Percentiles rank a stretch among this genome's conserved stretches.
Conservation (phyloP, 1,284 basidiomycete species). For the Salmacisia buchloeana region DNA sequence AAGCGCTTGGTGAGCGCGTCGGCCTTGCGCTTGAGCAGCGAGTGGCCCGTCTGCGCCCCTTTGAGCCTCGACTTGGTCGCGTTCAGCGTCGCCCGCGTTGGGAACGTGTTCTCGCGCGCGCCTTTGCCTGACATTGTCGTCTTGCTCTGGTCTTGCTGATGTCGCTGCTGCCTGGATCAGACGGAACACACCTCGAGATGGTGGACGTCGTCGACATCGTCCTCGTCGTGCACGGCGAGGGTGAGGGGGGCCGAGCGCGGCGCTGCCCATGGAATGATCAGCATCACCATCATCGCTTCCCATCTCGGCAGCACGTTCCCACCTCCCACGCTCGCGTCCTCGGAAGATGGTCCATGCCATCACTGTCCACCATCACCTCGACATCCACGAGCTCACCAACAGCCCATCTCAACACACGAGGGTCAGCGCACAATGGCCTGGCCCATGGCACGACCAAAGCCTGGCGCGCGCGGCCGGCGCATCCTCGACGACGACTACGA, state of each 20-base stretch:
- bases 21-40: conserved; percentile 90
- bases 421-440: background rate
- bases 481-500: conserved; percentile 27
- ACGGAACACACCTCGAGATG: too few relatives aligned
- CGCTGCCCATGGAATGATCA: too few relatives aligned
- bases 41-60: conserved; percentile 95
- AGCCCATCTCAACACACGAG: too few relatives aligned
- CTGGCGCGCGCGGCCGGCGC: background rate
- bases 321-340: too few relatives aligned
- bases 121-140: conserved; percentile 51
- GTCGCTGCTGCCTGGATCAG: background rate
- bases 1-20: conserved; percentile 92
- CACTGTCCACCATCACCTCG: too few relatives aligned
- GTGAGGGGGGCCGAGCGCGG: background rate
- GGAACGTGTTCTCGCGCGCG: conserved; percentile 83
- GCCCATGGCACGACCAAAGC: background rate
- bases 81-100: conserved; percentile 63
- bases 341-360: too few relatives aligned
- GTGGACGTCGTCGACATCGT: background rate
- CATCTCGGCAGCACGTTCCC: too few relatives aligned
- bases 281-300: too few relatives aligned
- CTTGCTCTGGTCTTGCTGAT: background rate
- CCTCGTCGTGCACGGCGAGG: background rate
- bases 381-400: too few relatives aligned
- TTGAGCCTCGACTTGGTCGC: conserved; percentile 89